phyloP scores from a whole-genome alignment of 371 early-diverging fungal genomes.

The Mortierella sp. region DNA sequence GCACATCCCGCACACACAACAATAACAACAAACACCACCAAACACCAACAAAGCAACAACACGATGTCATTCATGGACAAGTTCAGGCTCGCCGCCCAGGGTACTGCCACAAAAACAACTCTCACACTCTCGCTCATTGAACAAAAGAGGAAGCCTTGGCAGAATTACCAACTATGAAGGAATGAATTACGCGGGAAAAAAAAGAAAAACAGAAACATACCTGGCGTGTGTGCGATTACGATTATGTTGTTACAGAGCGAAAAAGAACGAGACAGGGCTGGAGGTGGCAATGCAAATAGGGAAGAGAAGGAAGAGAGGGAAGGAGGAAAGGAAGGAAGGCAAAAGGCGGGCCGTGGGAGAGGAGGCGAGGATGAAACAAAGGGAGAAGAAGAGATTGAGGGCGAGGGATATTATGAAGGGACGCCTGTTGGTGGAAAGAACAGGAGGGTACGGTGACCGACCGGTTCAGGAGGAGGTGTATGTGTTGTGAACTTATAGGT shows the following conservation, averaged over 20 bases:
- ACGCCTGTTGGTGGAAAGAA: background rate
- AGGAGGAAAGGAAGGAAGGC: background rate
- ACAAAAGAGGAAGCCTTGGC: too few relatives aligned
- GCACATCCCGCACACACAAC: background rate
- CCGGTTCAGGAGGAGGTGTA: too few relatives aligned
- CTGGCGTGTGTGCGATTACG: background rate
- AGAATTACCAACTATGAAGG: background rate
- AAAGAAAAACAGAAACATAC: background rate
- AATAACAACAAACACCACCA: background rate
- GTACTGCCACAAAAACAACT: slow-evolving; percentile 19
- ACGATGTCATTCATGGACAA: slow-evolving; percentile 55
- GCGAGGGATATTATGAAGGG: background rate
- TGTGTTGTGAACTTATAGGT: too few relatives aligned
- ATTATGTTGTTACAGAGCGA: background rate
- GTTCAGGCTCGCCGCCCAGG: slow-evolving; percentile 50
- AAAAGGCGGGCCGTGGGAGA: background rate
- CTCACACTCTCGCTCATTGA: background rate
- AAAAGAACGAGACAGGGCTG: background rate
- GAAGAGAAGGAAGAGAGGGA: too few relatives aligned
- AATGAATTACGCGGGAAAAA: background rate
- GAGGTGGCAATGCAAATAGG: background rate
- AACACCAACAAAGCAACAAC: background rate
- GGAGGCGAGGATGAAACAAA: background rate
- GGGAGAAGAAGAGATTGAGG: background rate
- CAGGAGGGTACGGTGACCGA: background rate